Percentiles rank a stretch among this genome's conserved stretches.
Evolutionary conservation across 1,139 yeast genomes (phyloP).

Genomic region (Yamadazyma aaseri): DNA sequence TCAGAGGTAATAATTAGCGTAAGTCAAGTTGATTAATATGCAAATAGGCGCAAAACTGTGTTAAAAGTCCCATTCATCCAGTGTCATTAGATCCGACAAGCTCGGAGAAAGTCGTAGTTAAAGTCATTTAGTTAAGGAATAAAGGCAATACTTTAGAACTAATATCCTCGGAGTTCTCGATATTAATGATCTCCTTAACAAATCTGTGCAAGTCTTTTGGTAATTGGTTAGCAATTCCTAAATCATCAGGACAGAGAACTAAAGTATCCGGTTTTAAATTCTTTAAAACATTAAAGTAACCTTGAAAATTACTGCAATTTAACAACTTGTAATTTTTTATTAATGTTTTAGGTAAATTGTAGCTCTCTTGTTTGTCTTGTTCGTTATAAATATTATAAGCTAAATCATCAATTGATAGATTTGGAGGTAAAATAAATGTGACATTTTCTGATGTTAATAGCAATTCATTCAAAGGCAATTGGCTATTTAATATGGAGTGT

Average conservation of each 20-base stretch:
- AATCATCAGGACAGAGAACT: conserved; percentile 43
- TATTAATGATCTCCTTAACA: conserved; percentile 36
- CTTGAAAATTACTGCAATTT: conserved; percentile 42
- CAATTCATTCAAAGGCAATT: conserved; percentile 41
- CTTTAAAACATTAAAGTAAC: conserved; percentile 41
- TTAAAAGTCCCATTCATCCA: not conserved
- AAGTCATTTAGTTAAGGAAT: conserved; percentile 5
- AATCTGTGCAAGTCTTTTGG: conserved; percentile 42
- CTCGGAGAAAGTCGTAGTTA: not conserved
- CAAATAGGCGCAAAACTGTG: too few species aligned
- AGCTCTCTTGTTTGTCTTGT: conserved; percentile 10
- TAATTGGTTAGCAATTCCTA: conserved; percentile 33
- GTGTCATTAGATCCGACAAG: not conserved
- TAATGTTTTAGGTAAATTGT: conserved; percentile 18
- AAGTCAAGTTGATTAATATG: too few species aligned
- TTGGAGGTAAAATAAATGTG: conserved; percentile 49
- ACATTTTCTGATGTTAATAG: conserved; percentile 39
- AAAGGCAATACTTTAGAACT: conserved; percentile 13
- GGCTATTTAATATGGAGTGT: conserved; percentile 39
- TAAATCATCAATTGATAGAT: conserved; percentile 42
- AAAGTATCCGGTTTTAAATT: conserved; percentile 45
- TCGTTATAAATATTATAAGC: conserved; percentile 14
- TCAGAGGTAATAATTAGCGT: too few species aligned
- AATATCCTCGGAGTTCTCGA: conserved; percentile 16
- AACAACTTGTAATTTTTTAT: conserved; percentile 39